Evolutionary conservation across 345 rosid species (phyloP), one percentile per base, ranked within the genome.

Genomic region (Corchorus olitorius): DNA sequence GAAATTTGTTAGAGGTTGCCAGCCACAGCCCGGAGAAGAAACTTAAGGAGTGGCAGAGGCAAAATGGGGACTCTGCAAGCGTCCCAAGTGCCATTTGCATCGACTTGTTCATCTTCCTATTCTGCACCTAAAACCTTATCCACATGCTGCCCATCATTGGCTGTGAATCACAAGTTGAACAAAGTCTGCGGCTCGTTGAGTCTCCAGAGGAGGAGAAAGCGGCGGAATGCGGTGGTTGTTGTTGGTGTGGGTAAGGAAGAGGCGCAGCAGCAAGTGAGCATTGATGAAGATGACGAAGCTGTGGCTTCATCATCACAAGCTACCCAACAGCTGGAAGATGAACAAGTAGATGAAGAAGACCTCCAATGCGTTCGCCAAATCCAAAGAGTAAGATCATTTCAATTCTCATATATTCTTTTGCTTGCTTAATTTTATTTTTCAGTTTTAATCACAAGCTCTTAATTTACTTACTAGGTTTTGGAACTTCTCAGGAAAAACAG

Each of bases 401-500:
- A 4, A 62, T 60, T 17, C 16, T 65, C 19, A 5, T 3, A 49
- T 49, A 2, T 65, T 5, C 6, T 15, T 14, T 20, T 3, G 17
- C n/a, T 54, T 45, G 1, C 10, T 45, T 45, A 1, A 5, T 45
- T 9, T 6, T 6, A 17, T 10, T 59, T 49, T 7, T 22, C 63
- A 0, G 11, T 60, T 22, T 60, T 11, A 58, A 8, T 4, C 27
- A 19, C n/a, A 52, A 35, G 54, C 62, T 62, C 35, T 41, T 72
- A 72, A 5, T 67, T 49, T 2, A n/a, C 48, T 7, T 58, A 14
- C 35, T 89, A 93, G 93, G 94, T 88, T 15, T 78, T 96, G 89
- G 94, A 91, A 84, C 93, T 93, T 65, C 94, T 96, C 4, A 86
- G 83, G 83, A 89, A 89, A 77, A 96, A 96, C 76, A 86, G 97